phyloP scores from a whole-genome alignment of 257 asterid species.

The Solanum neorickii region DNA sequence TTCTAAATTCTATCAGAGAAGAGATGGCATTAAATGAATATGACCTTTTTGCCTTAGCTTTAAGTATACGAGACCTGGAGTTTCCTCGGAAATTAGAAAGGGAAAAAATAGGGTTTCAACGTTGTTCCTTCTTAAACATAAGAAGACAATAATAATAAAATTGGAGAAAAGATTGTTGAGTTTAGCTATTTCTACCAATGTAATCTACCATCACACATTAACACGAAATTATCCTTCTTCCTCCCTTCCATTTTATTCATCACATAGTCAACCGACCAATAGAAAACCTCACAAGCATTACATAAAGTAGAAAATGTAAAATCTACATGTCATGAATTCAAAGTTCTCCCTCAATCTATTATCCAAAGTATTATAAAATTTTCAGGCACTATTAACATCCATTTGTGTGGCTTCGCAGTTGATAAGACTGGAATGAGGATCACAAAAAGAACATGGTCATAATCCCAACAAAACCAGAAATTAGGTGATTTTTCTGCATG shows the following conservation, averaged over 20 bases:
- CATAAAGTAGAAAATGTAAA: background rate
- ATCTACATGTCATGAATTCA: background rate
- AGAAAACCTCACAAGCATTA: background rate
- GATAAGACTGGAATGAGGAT: background rate
- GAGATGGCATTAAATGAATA: background rate
- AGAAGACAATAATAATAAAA: background rate
- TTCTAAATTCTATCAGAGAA: background rate
- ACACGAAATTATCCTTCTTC: background rate
- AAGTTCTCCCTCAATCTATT: background rate
- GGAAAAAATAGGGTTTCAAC: background rate
- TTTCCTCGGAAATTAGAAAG: background rate
- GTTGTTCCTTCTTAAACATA: background rate
- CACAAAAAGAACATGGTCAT: background rate
- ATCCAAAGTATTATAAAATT: background rate
- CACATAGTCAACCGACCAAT: background rate
- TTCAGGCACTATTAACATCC: background rate
- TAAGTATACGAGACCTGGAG: background rate
- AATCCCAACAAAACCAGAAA: background rate
- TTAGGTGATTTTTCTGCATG: background rate
- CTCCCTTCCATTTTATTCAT: background rate
- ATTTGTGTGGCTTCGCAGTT: background rate
- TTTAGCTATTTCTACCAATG: background rate
- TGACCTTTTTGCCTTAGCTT: background rate
- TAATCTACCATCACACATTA: background rate
- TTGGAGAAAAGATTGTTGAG: background rate